Percentiles rank a stretch among this genome's conserved stretches.
Evolutionary conservation across 225 moss, liverwort and hornwort genomes (phyloP).

Genomic region (Physcomitrellopsis africana): DNA sequence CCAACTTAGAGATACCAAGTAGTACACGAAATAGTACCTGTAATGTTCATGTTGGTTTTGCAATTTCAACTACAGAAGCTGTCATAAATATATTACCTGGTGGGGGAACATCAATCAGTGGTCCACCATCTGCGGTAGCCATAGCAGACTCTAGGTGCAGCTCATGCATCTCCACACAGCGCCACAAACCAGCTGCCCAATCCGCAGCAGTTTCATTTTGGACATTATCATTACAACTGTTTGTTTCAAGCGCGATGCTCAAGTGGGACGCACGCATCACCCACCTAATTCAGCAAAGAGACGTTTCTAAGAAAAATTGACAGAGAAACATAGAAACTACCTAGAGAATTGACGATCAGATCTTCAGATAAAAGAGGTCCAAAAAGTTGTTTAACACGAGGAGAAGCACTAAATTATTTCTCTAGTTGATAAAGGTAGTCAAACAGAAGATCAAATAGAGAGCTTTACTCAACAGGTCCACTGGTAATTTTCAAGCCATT

Average conservation of each 20-base stretch:
- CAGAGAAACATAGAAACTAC: slow-evolving; percentile 13
- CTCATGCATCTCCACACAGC: slow-evolving; percentile 95
- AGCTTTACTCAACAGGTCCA: neutral
- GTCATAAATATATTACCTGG: slow-evolving; percentile 57
- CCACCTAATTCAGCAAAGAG: slow-evolving; percentile 60
- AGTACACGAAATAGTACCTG: neutral
- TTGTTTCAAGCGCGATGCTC: slow-evolving; percentile 96
- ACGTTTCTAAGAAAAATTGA: neutral
- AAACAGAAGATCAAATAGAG: slow-evolving; percentile 19
- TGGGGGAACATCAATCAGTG: slow-evolving; percentile 81
- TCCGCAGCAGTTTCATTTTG: slow-evolving; percentile 73
- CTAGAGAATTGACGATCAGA: slow-evolving; percentile 7
- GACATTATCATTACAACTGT: slow-evolving; percentile 67
- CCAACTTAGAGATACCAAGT: slow-evolving; percentile 19
- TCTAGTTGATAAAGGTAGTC: neutral
- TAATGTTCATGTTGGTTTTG: slow-evolving; percentile 16
- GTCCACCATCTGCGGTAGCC: slow-evolving; percentile 84
- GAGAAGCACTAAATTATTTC: neutral
- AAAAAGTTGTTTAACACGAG: neutral
- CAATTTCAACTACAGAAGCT: slow-evolving; percentile 21
- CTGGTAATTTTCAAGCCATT: neutral
- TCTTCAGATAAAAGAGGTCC: slow-evolving; percentile 7
- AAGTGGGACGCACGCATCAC: slow-evolving; percentile 83
- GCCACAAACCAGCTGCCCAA: slow-evolving; percentile 98
- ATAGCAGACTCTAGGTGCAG: slow-evolving; percentile 91